These are phyloP conservation scores for Chenopodium quinoa DNA, from an alignment of 148 eudicot genomes.

Conservation along the genomic window DNA sequence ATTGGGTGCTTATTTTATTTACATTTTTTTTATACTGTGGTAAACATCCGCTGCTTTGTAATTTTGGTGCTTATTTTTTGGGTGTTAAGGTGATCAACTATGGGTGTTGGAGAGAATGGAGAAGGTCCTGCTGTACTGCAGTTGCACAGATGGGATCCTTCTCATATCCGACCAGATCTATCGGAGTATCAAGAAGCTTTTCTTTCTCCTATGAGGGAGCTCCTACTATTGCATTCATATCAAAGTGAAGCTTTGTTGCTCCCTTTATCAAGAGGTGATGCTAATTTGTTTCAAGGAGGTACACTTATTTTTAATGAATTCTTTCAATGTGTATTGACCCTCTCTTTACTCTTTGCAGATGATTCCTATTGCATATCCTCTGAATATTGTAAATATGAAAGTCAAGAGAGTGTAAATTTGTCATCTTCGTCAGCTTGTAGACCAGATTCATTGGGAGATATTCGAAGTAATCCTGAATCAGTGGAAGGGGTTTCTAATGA, in stretches of 20 bases:
- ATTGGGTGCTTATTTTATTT: not conserved
- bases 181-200: slow-evolving; percentile 78
- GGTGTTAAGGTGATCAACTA: slow-evolving; percentile 19
- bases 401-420: slow-evolving; percentile 32
- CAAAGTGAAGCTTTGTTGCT: slow-evolving; percentile 64
- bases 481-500: slow-evolving; percentile 32
- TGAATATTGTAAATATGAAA: slow-evolving; percentile 34
- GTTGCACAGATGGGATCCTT: slow-evolving; percentile 73
- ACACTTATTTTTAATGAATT: not conserved
- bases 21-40: too few relatives aligned
- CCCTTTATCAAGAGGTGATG: slow-evolving; percentile 60
- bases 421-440: slow-evolving; percentile 32
- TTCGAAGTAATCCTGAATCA: slow-evolving; percentile 43
- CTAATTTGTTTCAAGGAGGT: slow-evolving; percentile 6
- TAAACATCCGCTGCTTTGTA: not conserved
- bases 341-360: slow-evolving; percentile 35
- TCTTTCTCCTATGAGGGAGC: slow-evolving; percentile 76
- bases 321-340: not conserved
- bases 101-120: slow-evolving; percentile 26
- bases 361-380: slow-evolving; percentile 28
- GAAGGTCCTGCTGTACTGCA: slow-evolving; percentile 70
- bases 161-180: slow-evolving; percentile 39
- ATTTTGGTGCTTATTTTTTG: not conserved
- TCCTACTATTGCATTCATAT: slow-evolving; percentile 62
- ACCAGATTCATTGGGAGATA: slow-evolving; percentile 35